Conservation (phyloP, 2,329 filamentous ascomycete species). For the Bipolaris gigantea region DNA sequence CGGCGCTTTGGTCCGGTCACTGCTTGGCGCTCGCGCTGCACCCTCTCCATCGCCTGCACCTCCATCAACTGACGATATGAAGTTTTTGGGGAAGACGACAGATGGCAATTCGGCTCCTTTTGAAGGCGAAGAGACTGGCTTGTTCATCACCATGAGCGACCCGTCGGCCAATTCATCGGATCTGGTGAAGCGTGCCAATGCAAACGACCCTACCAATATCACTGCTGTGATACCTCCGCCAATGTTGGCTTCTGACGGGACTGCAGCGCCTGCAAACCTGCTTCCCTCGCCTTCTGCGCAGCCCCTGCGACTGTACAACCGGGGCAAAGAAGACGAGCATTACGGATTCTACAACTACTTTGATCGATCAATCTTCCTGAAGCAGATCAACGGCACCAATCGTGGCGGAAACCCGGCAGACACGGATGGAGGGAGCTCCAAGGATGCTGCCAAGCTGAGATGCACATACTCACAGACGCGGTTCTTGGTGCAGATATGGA, state of each 20-base stretch:
- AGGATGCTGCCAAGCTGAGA: conserved; percentile 50
- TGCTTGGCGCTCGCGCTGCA: conserved; percentile 31
- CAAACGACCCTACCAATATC: conserved; percentile 45
- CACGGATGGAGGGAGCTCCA: conserved; percentile 53
- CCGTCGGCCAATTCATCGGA: conserved; percentile 32
- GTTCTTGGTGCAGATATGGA: conserved; percentile 66
- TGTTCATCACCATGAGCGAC: conserved; percentile 75
- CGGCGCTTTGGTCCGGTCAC: conserved; percentile 39
- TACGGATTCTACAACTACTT: conserved; percentile 95
- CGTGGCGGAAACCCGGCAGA: conserved; percentile 50
- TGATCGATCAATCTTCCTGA: conserved; percentile 81
- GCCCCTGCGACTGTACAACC: conserved; percentile 82
- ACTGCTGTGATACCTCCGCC: conserved; percentile 65
- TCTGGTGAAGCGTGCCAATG: conserved; percentile 42
- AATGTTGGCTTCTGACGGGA: conserved; percentile 66
- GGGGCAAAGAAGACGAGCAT: conserved; percentile 77
- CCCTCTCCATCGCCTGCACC: conserved; percentile 58
- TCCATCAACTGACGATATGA: conserved; percentile 69
- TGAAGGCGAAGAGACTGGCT: conserved; percentile 83
- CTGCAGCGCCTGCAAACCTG: conserved; percentile 70
- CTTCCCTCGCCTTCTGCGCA: conserved; percentile 71
- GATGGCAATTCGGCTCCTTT: conserved; percentile 72
- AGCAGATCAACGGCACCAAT: conserved; percentile 57
- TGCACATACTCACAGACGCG: conserved; percentile 65
- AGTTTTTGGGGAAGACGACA: conserved; percentile 82